Conservation (phyloP, 257 asterid species). For the Solanum lycopersicoides region DNA sequence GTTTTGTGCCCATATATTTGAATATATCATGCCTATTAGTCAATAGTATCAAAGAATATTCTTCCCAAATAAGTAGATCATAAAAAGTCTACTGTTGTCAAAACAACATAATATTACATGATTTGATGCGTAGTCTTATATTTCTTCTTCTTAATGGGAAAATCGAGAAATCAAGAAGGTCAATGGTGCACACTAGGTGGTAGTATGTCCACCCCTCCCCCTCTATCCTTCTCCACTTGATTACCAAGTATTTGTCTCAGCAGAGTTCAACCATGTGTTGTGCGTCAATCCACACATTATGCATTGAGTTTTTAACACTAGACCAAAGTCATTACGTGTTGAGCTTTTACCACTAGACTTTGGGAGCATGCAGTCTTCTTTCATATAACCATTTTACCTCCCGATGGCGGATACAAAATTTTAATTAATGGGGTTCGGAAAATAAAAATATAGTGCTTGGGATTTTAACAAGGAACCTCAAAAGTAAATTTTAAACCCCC, state of each 20-base stretch:
- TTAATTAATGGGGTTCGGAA: neutral
- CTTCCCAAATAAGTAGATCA: neutral
- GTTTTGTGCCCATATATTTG: neutral
- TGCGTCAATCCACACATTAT: neutral
- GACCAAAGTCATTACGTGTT: neutral
- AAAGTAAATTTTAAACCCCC: neutral
- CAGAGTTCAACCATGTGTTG: neutral
- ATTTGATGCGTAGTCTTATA: neutral
- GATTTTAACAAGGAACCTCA: neutral
- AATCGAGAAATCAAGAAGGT: neutral
- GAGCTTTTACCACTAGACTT: neutral
- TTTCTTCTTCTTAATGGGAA: neutral
- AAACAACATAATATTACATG: neutral
- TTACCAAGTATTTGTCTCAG: neutral
- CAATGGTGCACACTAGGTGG: neutral
- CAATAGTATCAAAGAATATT: neutral
- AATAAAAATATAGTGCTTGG: neutral
- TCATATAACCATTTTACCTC: neutral
- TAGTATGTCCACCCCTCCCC: neutral
- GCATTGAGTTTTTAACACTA: neutral
- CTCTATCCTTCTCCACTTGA: neutral
- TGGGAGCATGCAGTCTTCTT: neutral
- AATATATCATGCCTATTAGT: neutral
- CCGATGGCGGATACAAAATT: neutral
- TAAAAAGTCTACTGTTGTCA: neutral